Evolutionary conservation across 2,329 filamentous ascomycete genomes (phyloP).

Genomic region (Trichoderma breve): DNA sequence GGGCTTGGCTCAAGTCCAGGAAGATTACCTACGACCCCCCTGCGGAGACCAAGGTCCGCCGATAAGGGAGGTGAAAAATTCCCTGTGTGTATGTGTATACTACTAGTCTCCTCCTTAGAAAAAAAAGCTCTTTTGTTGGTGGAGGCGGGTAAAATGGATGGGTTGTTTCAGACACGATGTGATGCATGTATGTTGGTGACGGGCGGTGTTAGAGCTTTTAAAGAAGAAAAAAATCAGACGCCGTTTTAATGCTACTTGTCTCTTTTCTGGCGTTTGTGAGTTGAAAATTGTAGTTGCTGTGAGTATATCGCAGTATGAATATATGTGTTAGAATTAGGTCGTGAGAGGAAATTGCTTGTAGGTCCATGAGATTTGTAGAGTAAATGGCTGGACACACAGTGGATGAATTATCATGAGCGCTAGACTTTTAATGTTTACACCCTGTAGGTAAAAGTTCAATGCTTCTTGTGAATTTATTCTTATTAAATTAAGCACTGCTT

Average conservation of each 20-base stretch:
- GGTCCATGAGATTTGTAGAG: not conserved
- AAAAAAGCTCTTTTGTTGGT: constrained; percentile 40
- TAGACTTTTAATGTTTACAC: not conserved
- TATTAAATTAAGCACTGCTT: not conserved
- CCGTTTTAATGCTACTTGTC: constrained; percentile 39
- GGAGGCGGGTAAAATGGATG: constrained; percentile 42
- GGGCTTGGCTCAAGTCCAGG: constrained; percentile 91
- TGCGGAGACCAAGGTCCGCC: constrained; percentile 50
- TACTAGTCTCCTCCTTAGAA: constrained; percentile 43
- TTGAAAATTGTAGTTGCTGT: not conserved
- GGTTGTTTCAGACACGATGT: constrained; percentile 30
- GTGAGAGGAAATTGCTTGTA: not conserved
- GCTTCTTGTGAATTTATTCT: not conserved
- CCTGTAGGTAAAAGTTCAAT: not conserved
- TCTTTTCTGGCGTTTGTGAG: not conserved
- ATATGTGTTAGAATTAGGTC: not conserved
- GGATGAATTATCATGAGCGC: not conserved
- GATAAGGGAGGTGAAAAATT: constrained; percentile 36
- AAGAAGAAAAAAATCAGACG: constrained; percentile 45
- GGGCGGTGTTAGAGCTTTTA: constrained; percentile 43
- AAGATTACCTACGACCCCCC: constrained; percentile 89
- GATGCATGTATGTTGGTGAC: constrained; percentile 29
- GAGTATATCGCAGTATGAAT: not conserved
- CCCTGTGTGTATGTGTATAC: constrained; percentile 37
- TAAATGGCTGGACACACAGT: not conserved